phyloP scores from a whole-genome alignment of 148 eudicot genomes.

The Cornus suecica region DNA sequence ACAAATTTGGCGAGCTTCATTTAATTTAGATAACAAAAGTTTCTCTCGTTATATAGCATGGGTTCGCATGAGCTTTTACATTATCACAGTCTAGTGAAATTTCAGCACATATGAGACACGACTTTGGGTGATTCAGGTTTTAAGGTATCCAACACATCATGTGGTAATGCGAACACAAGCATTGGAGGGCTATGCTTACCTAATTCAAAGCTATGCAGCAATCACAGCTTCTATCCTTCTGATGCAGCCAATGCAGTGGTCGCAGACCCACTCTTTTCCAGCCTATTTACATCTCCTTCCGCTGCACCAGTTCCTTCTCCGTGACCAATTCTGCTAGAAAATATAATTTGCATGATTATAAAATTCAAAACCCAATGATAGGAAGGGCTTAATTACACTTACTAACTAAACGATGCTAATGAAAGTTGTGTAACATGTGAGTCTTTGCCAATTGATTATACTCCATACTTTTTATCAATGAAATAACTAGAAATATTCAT shows the following conservation, averaged over 20 bases:
- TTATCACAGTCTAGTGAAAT: no score
- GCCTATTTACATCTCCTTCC: conserved; percentile 27
- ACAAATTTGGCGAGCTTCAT: no score
- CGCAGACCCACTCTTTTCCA: conserved; percentile 54
- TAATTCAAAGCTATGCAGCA: conserved; percentile 61
- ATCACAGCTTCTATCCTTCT: conserved; percentile 73
- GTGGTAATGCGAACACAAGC: conserved; percentile 72
- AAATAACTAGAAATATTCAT: no score
- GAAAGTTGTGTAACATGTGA: background rate
- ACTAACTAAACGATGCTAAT: background rate
- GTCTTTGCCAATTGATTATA: background rate
- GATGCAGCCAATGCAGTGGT: conserved; percentile 82
- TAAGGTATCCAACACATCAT: conserved; percentile 71
- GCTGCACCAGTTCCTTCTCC: background rate
- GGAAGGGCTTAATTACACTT: no score
- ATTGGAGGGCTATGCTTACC: conserved; percentile 83
- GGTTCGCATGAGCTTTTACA: no score
- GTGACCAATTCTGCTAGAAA: conserved; percentile 1
- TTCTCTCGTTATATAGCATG: no score
- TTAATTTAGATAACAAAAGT: no score
- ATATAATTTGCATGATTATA: background rate
- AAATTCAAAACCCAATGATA: background rate
- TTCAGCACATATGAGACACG: no score
- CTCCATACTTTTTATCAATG: no score
- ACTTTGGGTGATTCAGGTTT: conserved; percentile 41